Conservation (phyloP, 805 yeast species). For the Monosporozyma aerobia region DNA sequence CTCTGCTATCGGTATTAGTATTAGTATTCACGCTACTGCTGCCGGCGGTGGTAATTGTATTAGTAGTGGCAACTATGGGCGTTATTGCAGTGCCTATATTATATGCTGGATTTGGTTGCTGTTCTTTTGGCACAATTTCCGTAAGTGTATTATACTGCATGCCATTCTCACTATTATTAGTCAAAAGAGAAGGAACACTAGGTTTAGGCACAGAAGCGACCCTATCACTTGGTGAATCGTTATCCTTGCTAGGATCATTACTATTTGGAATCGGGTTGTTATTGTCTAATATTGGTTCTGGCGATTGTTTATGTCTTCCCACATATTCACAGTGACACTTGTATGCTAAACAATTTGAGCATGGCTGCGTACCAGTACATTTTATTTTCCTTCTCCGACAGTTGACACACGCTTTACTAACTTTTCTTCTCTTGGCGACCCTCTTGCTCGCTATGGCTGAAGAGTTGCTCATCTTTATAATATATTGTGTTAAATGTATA, state of each 20-base stretch:
- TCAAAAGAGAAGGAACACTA: background rate
- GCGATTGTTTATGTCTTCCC: background rate
- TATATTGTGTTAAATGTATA: too few relatives aligned
- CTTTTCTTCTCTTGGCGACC: conserved; percentile 2
- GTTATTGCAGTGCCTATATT: background rate
- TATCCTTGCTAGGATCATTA: background rate
- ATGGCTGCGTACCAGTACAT: conserved; percentile 26
- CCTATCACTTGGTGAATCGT: background rate
- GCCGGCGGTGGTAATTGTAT: too few relatives aligned
- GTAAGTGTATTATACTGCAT: background rate
- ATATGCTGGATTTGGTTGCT: background rate
- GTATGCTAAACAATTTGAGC: conserved; percentile 24
- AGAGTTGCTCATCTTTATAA: background rate
- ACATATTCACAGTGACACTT: conserved; percentile 19
- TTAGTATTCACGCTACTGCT: background rate
- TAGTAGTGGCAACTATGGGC: background rate
- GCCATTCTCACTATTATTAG: background rate
- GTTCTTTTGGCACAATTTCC: background rate
- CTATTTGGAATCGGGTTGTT: background rate
- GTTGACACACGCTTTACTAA: conserved; percentile 20
- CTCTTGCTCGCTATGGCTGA: background rate
- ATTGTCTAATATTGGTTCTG: background rate
- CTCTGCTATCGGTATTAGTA: background rate
- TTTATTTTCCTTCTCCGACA: conserved; percentile 28
- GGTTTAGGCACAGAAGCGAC: background rate